Percentiles rank a stretch among this genome's conserved stretches.
phyloP scores from a whole-genome alignment of 805 yeast species.

The Wickerhamiella domercqiae region DNA sequence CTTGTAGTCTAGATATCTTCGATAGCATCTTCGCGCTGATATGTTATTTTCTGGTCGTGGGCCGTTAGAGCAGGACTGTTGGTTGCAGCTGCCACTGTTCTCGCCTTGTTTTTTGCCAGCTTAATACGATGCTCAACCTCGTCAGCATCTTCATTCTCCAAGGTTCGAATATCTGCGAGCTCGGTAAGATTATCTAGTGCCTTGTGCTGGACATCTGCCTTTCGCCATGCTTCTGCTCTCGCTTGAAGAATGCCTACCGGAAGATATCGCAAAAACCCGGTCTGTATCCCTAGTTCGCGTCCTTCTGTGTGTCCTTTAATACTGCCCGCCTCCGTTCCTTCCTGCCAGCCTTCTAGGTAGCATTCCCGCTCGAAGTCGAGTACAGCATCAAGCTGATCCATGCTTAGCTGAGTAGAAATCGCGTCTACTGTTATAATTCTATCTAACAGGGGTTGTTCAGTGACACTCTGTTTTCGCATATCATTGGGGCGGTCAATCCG shows the following conservation, averaged over 20 bases:
- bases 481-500: too few relatives aligned
- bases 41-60: constrained; percentile 25
- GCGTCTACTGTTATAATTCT: too few relatives aligned
- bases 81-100: constrained; percentile 31
- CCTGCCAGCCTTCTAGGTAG: constrained; percentile 54
- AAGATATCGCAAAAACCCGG: constrained; percentile 30
- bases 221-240: constrained; percentile 26
- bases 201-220: constrained; percentile 7
- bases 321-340: constrained; percentile 52
- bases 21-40: constrained; percentile 10
- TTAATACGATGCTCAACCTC: constrained; percentile 36
- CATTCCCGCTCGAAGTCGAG: constrained; percentile 16
- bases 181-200: constrained; percentile 15
- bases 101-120: constrained; percentile 46
- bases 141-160: constrained; percentile 41
- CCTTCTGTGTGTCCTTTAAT: constrained; percentile 56
- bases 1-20: constrained; percentile 31
- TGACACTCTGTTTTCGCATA: too few relatives aligned
- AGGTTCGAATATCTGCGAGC: constrained; percentile 22
- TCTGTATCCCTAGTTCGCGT: constrained; percentile 54
- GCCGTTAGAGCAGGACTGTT: constrained; percentile 18
- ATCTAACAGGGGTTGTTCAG: too few relatives aligned
- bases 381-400: constrained; percentile 13
- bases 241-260: constrained; percentile 56
- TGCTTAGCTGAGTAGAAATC: constrained; percentile 2